These are phyloP conservation scores for Miscanthus lutarioriparius DNA, from an alignment of 176 grass and related monocot species.

Conservation along the genomic window DNA sequence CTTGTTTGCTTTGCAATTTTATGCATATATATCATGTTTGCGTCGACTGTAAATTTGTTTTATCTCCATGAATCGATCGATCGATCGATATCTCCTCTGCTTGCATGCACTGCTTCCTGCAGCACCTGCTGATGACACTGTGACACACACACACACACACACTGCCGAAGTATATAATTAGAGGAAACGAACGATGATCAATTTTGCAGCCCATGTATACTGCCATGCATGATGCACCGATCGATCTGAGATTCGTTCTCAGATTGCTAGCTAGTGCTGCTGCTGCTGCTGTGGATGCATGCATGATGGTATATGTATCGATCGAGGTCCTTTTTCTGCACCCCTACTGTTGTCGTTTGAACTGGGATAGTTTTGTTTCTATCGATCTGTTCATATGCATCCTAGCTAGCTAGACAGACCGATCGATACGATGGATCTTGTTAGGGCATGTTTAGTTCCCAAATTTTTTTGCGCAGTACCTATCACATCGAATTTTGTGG, in stretches of 20 bases:
- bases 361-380: not conserved
- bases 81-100: not conserved
- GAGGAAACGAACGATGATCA: no score
- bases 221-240: no score
- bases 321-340: not conserved
- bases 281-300: not conserved
- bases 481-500: no score
- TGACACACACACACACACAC: no score
- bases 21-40: not conserved
- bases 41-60: conserved; percentile 10
- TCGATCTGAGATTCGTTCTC: not conserved
- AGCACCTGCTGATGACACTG: no score
- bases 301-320: not conserved
- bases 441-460: no score
- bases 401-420: no score
- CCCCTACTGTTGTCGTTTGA: not conserved
- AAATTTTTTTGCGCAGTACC: no score
- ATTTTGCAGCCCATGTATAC: no score
- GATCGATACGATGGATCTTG: not conserved
- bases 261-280: not conserved
- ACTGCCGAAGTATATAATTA: no score
- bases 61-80: not conserved
- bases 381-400: not conserved
- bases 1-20: not conserved
- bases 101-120: no score